Conservation (phyloP, 805 yeast genomes). For the Kazachstania martiniae region DNA sequence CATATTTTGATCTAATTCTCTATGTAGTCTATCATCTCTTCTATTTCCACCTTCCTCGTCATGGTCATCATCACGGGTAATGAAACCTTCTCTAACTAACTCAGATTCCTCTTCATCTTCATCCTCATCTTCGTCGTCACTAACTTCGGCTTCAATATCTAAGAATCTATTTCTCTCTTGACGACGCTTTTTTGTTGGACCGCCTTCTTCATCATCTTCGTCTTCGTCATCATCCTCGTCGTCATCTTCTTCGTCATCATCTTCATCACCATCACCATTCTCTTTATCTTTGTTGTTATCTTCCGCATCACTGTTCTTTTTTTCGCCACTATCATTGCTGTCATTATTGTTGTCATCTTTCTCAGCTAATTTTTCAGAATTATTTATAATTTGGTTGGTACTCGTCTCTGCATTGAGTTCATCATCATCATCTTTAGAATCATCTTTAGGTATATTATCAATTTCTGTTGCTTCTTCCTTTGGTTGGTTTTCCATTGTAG, state of each 20-base stretch:
- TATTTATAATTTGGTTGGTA: too few relatives aligned
- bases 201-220: conserved; percentile 41
- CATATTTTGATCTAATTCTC: conserved; percentile 81
- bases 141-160: conserved; percentile 98
- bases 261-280: conserved; percentile 35
- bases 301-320: neutral
- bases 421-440: neutral
- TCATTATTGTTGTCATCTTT: too few relatives aligned
- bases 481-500: too few relatives aligned
- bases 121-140: conserved; percentile 86
- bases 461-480: too few relatives aligned
- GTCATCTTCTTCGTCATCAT: conserved; percentile 35
- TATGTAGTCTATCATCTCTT: conserved; percentile 70
- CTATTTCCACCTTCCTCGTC: conserved; percentile 39
- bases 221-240: conserved; percentile 51
- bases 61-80: conserved; percentile 42
- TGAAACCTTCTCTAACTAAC: conserved; percentile 69
- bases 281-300: conserved; percentile 2
- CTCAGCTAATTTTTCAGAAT: too few relatives aligned
- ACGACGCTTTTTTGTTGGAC: conserved; percentile 36
- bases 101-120: conserved; percentile 95
- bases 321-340: neutral
- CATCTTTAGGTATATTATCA: too few relatives aligned
- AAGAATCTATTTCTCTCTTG: conserved; percentile 69
- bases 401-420: neutral